Conservation (phyloP, 306 rosid species). For the Senna tora region DNA sequence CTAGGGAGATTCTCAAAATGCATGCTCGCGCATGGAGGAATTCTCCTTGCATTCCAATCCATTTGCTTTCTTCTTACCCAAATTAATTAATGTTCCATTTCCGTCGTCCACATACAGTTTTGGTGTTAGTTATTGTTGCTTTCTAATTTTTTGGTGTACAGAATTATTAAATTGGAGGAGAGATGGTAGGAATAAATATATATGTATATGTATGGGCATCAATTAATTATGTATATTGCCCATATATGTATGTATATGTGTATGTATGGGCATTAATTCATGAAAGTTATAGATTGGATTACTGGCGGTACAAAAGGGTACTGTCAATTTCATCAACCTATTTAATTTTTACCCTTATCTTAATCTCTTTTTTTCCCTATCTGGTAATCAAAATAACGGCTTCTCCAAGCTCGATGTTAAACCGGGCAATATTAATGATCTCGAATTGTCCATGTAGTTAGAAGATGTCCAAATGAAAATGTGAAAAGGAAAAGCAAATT, state of each 20-base stretch:
- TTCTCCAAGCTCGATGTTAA: neutral
- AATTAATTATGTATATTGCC: conserved; percentile 8
- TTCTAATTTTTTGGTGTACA: conserved; percentile 23
- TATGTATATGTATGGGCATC: conserved; percentile 3
- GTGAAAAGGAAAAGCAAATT: neutral
- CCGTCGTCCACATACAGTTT: neutral
- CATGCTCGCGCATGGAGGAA: conserved; percentile 71
- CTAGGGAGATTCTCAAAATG: conserved; percentile 73
- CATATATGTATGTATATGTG: neutral
- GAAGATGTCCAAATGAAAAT: neutral
- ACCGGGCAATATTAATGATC: neutral
- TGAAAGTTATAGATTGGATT: neutral
- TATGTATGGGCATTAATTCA: too few species aligned
- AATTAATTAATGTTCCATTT: conserved; percentile 13
- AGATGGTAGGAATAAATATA: conserved; percentile 1
- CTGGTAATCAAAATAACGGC: neutral
- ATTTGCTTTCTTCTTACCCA: conserved; percentile 60
- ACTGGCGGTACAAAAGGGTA: neutral
- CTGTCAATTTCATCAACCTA: neutral
- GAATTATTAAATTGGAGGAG: conserved; percentile 39
- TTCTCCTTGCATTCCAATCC: conserved; percentile 71
- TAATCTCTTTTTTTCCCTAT: neutral
- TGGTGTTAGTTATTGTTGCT: neutral
- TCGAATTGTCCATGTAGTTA: neutral
- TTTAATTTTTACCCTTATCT: neutral